phyloP scores from a whole-genome alignment of 305 asterid species.

The Fraxinus ornus region DNA sequence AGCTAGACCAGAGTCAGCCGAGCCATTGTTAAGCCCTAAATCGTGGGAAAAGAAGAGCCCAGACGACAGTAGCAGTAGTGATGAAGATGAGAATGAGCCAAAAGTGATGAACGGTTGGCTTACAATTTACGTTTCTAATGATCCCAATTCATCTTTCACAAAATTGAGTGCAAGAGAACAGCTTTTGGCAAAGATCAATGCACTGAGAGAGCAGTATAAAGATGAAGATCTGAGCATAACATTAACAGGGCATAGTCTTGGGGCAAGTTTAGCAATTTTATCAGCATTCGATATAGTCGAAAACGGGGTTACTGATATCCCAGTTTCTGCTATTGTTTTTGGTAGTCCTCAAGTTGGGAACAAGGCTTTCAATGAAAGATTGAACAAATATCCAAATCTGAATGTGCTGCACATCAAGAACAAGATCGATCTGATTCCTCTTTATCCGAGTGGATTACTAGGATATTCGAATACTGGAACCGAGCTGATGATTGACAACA shows the following conservation, averaged over 20 bases:
- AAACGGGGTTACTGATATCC: constrained; percentile 63
- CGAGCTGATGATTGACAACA: constrained; percentile 47
- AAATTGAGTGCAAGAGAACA: constrained; percentile 62
- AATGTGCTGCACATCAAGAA: constrained; percentile 64
- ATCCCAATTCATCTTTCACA: constrained; percentile 68
- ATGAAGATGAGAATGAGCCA: constrained; percentile 33
- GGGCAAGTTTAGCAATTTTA: constrained; percentile 56
- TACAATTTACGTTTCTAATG: constrained; percentile 54
- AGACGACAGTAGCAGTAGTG: constrained; percentile 7
- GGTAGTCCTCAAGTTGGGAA: constrained; percentile 88
- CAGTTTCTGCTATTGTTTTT: constrained; percentile 70
- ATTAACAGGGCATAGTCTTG: constrained; percentile 76
- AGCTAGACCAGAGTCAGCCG: constrained; percentile 51
- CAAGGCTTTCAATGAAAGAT: constrained; percentile 47
- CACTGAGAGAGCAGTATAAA: constrained; percentile 38
- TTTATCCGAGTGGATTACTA: constrained; percentile 51
- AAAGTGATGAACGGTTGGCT: constrained; percentile 82
- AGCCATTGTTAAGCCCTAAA: constrained; percentile 30
- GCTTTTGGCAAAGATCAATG: constrained; percentile 37
- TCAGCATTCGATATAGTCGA: constrained; percentile 77
- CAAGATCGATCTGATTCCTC: constrained; percentile 65
- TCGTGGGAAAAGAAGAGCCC: constrained; percentile 5
- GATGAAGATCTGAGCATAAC: constrained; percentile 57
- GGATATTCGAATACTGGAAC: constrained; percentile 56
- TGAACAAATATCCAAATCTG: constrained; percentile 39